Conservation (phyloP, 495 filamentous ascomycete genomes). For the Trichoderma asperelloides region DNA sequence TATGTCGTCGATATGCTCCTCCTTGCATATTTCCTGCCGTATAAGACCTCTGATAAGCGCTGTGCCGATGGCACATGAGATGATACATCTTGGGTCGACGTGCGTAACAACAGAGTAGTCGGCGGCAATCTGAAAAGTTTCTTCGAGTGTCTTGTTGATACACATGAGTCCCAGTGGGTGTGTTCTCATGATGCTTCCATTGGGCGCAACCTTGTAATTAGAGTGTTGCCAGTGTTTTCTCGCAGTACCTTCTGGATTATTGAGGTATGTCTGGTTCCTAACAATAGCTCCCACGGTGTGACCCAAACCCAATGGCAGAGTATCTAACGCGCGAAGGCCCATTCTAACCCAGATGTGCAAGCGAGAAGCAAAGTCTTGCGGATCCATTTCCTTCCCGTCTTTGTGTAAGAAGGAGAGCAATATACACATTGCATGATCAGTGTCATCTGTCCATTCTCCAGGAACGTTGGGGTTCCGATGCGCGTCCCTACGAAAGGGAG, state of each 20-base stretch:
- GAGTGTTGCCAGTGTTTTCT: conserved; percentile 24
- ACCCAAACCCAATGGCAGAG: conserved; percentile 35
- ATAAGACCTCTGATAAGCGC: conserved; percentile 32
- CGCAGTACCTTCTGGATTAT: conserved; percentile 23
- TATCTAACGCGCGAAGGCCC: conserved; percentile 31
- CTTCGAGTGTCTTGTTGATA: conserved; percentile 20
- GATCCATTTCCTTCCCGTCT: conserved; percentile 16
- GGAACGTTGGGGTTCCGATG: conserved; percentile 28
- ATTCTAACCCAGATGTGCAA: conserved; percentile 31
- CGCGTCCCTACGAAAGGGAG: conserved; percentile 27
- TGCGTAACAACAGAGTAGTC: conserved; percentile 30
- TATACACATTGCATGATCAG: conserved; percentile 38
- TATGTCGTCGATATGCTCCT: conserved; percentile 25
- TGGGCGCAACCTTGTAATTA: conserved; percentile 25
- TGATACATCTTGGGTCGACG: conserved; percentile 37
- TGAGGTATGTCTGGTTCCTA: conserved; percentile 19
- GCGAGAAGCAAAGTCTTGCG: conserved; percentile 28
- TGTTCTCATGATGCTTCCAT: conserved; percentile 41
- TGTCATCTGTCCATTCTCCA: conserved; percentile 44
- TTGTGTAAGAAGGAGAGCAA: conserved; percentile 33
- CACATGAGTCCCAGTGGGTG: conserved; percentile 35
- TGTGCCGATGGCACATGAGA: conserved; percentile 32
- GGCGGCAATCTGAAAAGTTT: conserved; percentile 24
- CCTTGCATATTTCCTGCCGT: conserved; percentile 28
- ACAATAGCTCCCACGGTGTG: conserved; percentile 28